Percentiles rank a stretch among this genome's conserved stretches.
Conservation (phyloP, 768 basidiomycete species). For the Tulasnella sp. region DNA sequence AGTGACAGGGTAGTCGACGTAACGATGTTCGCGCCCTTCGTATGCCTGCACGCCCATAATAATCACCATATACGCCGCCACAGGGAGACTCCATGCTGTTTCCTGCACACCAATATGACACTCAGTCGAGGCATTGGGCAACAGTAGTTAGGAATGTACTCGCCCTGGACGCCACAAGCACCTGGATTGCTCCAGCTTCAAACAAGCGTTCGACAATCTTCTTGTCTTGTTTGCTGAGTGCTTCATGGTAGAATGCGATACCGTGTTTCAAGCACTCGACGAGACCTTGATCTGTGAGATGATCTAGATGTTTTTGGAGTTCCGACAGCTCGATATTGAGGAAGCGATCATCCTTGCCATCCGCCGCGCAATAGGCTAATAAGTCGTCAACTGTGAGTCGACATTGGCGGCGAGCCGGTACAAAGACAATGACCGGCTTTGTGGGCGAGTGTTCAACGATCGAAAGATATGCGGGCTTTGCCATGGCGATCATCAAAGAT, state of each 20-base stretch:
- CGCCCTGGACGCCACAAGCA: constrained; percentile 88
- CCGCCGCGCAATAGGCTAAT: constrained; percentile 76
- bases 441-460: constrained; percentile 76
- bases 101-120: constrained; percentile 40
- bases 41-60: constrained; percentile 99
- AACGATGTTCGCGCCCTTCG: constrained; percentile 96
- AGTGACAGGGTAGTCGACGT: constrained; percentile 96
- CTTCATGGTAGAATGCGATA: constrained; percentile 93
- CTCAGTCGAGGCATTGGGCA: not conserved
- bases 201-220: constrained; percentile 87
- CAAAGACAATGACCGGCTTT: constrained; percentile 86
- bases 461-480: constrained; percentile 91
- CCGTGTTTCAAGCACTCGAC: constrained; percentile 78
- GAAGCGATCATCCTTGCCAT: constrained; percentile 76
- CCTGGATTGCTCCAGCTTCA: constrained; percentile 88
- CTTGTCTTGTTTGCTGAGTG: constrained; percentile 83
- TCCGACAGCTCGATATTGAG: constrained; percentile 77
- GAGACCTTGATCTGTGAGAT: constrained; percentile 62
- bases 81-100: constrained; percentile 90
- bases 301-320: constrained; percentile 79
- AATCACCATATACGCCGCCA: constrained; percentile 93
- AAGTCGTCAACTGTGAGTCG: constrained; percentile 89
- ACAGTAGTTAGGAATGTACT: constrained; percentile 17
- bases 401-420: constrained; percentile 87
- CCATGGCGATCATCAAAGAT: constrained; percentile 97